Base-by-base conservation (phyloP, 768 basidiomycete species). In the Agrocybe pediades region DNA sequence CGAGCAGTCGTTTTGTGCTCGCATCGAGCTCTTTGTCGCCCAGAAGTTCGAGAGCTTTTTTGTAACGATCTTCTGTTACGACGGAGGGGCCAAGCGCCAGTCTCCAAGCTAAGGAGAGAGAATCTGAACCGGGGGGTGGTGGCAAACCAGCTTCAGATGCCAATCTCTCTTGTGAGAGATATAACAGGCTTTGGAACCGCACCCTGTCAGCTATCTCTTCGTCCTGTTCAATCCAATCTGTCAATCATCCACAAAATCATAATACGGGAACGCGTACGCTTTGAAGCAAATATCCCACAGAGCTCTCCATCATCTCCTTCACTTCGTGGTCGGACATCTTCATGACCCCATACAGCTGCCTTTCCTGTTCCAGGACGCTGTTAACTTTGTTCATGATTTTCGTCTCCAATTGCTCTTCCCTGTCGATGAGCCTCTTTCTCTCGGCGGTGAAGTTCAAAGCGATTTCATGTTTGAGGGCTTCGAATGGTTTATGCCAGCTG, bases 271-370 rank as follows among this genome's bases (percentile, higher is more conserved):
- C 17, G 57, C 64, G 27, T 41, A 62, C 64, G 36, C 57, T 59
- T 46, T 59, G 57, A 41, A 62, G 36, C 9, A 62, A 40, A 45
- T 62, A 62, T 24, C 64, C 64, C 13, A 65, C 64, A 11, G 61
- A 61, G 48, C 53, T 58, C 41, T 65, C 61, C 29, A 62, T 52
- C 58, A 65, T 60, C 19, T 59, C 64, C 26, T 61, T 61, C 9
- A 62, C 64, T 46, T 65, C 64, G 21, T 61, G 54, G 11, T 65
- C 64, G 11, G 64, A 65, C 64, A 65, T 65, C 25, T 54, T 54
- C 59, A 61, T 61, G 20, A 60, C 55, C 9, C 56, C 56, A 17
- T 58, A 59, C 25, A 59, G 46, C 45, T 61, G 62, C 7, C 60
- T 49, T 29, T 65, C 62, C 20, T 58, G 55, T 40, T 62, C 61